phyloP scores from a whole-genome alignment of 2,329 filamentous ascomycete genomes.

The Aspergillus fumigatiaffinis region DNA sequence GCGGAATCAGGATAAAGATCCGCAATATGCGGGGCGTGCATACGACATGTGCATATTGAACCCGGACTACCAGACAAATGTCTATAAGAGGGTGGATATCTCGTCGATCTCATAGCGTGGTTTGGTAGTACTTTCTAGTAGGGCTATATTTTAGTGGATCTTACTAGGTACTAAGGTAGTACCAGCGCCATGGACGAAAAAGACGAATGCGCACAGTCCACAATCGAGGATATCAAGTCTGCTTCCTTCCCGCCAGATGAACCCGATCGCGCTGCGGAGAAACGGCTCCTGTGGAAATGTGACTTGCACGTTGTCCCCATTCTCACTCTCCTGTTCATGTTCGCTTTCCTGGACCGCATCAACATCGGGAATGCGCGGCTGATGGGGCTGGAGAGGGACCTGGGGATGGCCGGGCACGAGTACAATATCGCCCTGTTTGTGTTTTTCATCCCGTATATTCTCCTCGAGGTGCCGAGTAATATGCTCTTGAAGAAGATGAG shows the following conservation, averaged over 20 bases:
- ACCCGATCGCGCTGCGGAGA: constrained; percentile 32
- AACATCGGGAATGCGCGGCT: constrained; percentile 48
- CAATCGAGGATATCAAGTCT: constrained; percentile 17
- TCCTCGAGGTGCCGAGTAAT: constrained; percentile 47
- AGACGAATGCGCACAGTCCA: constrained; percentile 4
- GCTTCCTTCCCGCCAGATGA: not conserved
- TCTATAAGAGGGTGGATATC: not conserved
- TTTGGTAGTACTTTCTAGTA: not conserved
- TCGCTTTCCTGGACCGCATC: constrained; percentile 46
- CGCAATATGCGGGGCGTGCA: not conserved
- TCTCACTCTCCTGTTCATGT: constrained; percentile 44
- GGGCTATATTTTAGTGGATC: not conserved
- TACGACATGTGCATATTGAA: not conserved
- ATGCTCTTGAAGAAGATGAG: constrained; percentile 42
- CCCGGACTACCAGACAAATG: not conserved
- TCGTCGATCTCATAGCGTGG: not conserved
- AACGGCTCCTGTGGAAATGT: constrained; percentile 46
- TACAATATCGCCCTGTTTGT: constrained; percentile 44
- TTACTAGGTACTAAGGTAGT: not conserved
- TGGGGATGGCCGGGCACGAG: constrained; percentile 41
- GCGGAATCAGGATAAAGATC: not conserved
- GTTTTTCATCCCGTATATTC: constrained; percentile 46
- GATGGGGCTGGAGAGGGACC: constrained; percentile 41
- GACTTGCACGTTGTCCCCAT: constrained; percentile 48
- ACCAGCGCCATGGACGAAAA: constrained; percentile 5